These are phyloP conservation scores for Tolypocladium capitatum DNA, from an alignment of 2,329 filamentous ascomycete genomes.

Conservation along the genomic window DNA sequence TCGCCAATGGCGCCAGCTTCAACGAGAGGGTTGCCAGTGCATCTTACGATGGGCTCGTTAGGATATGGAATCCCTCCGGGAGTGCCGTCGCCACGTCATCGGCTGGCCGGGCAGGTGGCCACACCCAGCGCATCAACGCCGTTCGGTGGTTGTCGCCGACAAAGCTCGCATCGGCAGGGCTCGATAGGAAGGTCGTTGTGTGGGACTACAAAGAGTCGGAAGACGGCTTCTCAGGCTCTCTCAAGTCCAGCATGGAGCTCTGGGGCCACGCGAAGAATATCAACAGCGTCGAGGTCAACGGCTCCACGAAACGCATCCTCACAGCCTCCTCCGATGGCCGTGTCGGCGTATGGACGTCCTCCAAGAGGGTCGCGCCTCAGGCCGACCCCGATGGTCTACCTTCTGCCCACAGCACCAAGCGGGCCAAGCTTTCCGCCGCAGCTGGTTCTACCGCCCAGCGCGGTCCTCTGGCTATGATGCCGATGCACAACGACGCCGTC, in stretches of 20 bases:
- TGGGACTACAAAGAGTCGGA: slow-evolving; percentile 73
- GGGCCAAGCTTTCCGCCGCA: slow-evolving; percentile 48
- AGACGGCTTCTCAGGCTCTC: slow-evolving; percentile 43
- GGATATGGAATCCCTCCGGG: slow-evolving; percentile 85
- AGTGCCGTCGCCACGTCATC: slow-evolving; percentile 67
- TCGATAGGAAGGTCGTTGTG: slow-evolving; percentile 74
- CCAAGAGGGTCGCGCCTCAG: slow-evolving; percentile 60
- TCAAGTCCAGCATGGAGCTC: slow-evolving; percentile 67
- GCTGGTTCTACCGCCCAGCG: slow-evolving; percentile 47
- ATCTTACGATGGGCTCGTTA: slow-evolving; percentile 78
- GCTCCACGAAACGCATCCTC: slow-evolving; percentile 61
- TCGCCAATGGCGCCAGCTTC: slow-evolving; percentile 19
- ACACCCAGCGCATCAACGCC: slow-evolving; percentile 65
- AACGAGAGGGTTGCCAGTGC: slow-evolving; percentile 63
- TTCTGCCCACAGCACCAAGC: slow-evolving; percentile 56
- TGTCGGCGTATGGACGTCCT: slow-evolving; percentile 80
- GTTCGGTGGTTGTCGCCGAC: slow-evolving; percentile 69
- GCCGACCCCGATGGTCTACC: slow-evolving; percentile 59
- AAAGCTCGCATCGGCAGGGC: slow-evolving; percentile 68
- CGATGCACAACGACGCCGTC: slow-evolving; percentile 59
- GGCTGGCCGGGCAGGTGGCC: slow-evolving; percentile 53
- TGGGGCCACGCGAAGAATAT: slow-evolving; percentile 69
- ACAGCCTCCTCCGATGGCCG: slow-evolving; percentile 74
- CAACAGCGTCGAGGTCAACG: slow-evolving; percentile 62
- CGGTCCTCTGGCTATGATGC: slow-evolving; percentile 63